Percentiles rank a stretch among this genome's conserved stretches.
phyloP scores from a whole-genome alignment of 306 rosid genomes.

The Benincasa hispida region DNA sequence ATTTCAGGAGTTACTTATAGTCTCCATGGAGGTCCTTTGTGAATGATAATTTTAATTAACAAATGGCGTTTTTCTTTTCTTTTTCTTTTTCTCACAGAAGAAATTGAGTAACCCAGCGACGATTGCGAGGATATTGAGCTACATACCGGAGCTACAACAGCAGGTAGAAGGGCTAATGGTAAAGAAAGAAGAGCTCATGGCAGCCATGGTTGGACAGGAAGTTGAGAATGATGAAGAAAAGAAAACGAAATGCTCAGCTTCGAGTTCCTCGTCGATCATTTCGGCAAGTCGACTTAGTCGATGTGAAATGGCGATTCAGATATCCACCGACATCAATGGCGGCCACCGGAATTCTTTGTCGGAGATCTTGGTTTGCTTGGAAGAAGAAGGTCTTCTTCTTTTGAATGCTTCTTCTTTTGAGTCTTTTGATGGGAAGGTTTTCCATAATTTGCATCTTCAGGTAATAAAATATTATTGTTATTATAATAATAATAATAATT shows the following conservation, averaged over 20 bases:
- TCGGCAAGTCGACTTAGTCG: conserved; percentile 38
- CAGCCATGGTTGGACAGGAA: conserved; percentile 11
- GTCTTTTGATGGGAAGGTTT: conserved; percentile 35
- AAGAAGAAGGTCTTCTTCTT: conserved; percentile 30
- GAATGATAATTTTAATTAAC: neutral
- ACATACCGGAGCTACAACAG: conserved; percentile 50
- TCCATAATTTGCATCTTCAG: conserved; percentile 42
- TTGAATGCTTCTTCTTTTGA: conserved; percentile 52
- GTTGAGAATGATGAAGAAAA: neutral
- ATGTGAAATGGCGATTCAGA: conserved; percentile 36
- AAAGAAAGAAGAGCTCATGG: conserved; percentile 39
- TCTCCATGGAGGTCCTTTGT: too few relatives aligned
- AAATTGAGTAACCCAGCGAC: conserved; percentile 51
- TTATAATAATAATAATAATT: neutral
- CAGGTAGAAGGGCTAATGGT: conserved; percentile 30
- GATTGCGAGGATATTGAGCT: conserved; percentile 36
- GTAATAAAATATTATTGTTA: conserved; percentile 12
- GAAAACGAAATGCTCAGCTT: neutral
- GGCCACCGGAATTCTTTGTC: conserved; percentile 22
- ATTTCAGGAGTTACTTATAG: too few relatives aligned
- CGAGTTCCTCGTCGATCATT: conserved; percentile 21
- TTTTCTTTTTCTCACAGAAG: conserved; percentile 31
- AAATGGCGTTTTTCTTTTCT: neutral
- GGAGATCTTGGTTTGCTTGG: conserved; percentile 29
- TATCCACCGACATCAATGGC: conserved; percentile 17